Conservation (phyloP, 768 basidiomycete genomes). For the Pleurotus ostreatus region DNA sequence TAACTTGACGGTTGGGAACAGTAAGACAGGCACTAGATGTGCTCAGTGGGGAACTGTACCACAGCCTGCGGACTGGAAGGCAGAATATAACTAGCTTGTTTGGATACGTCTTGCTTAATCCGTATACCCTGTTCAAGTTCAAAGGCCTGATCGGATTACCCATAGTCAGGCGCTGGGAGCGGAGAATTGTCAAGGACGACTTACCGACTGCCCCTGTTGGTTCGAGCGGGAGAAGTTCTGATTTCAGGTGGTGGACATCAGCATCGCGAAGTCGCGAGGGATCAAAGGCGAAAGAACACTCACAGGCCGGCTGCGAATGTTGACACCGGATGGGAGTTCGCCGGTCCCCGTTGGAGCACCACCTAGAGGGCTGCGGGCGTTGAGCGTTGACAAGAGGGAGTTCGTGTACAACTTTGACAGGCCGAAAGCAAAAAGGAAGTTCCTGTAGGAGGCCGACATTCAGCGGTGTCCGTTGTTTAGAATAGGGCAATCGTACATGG, state of each 20-base stretch:
- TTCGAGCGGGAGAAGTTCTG: background rate
- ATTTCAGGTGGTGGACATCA: too few species aligned
- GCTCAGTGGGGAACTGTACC: background rate
- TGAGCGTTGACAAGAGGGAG: constrained; percentile 44
- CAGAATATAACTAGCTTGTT: background rate
- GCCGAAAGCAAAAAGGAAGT: constrained; percentile 47
- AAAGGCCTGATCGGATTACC: background rate
- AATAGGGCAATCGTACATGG: constrained; percentile 27
- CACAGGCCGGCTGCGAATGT: background rate
- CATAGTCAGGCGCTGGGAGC: background rate
- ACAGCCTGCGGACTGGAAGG: background rate
- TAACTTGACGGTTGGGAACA: too few species aligned
- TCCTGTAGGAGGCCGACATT: constrained; percentile 29
- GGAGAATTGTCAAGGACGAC: background rate
- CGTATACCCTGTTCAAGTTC: background rate
- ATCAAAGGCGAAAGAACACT: background rate
- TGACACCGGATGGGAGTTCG: background rate
- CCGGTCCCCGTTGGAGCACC: background rate
- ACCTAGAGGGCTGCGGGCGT: constrained; percentile 27
- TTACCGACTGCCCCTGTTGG: background rate
- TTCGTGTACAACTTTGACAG: constrained; percentile 47
- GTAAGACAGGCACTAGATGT: background rate
- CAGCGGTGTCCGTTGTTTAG: constrained; percentile 39
- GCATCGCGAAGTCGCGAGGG: background rate
- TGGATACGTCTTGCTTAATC: background rate